Evolutionary conservation across 75 land plant genomes (phyloP), one percentile per base, ranked within the genome.

Genomic region (Pinus tabuliformis): DNA sequence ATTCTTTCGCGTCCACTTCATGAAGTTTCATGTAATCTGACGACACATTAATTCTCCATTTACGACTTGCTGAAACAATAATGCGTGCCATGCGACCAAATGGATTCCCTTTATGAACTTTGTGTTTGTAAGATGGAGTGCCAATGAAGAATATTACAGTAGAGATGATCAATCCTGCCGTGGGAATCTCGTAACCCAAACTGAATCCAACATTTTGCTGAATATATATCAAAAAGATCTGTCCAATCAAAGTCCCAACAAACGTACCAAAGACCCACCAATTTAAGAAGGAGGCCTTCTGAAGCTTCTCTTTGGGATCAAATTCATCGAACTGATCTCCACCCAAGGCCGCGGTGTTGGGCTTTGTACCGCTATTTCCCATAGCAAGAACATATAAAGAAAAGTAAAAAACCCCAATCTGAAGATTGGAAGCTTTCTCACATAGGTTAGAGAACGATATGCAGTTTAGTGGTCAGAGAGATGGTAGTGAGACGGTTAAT

Each of bases 301-400:
- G 89, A 16, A 13, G 52, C 78, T 83, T 88, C 85, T 94, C 97
- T 21, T 78, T 85, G 18, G 85, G 86, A 7, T 94, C 78, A 39
- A 84, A 88, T 0, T 84, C 92, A 26, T 92, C 95, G 66, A 94
- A 94, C 64, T 94, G 97, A 72, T 94, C 95, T 0, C 92, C 92
- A 0, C 97, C 97, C 6, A 94, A 80, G 17, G 92, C 77, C 3
- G 97, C 90, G 57, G 92, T 83, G 79, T 82, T 89, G 2, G 97
- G 86, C 77, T 89, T 90, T 26, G 88, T 86, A 24, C 95, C 95
- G 5, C 97, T 95, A 0, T 87, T 76, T 0, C 95, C 97, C 0
- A 94, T 17, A 0, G 97, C 91, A 1, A 94, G 30, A 6, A 80
- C 82, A 76, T 92, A 94, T 56, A 94, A 77, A 11, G 86, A 89